Base-by-base conservation (phyloP, 345 rosid species). In the Camelina hispida region DNA sequence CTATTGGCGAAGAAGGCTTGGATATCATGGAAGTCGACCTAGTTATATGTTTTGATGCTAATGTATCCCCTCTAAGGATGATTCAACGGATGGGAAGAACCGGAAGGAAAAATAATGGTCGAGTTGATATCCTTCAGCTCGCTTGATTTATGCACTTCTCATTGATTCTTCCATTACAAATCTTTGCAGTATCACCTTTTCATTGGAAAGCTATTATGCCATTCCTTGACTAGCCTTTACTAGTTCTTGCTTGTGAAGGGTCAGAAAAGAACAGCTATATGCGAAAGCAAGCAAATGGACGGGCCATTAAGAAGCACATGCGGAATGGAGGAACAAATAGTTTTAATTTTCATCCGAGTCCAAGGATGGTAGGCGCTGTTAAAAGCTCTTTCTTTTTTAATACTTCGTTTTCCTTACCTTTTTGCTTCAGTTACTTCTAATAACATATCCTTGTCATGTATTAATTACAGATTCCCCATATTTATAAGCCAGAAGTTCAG, bases 21-120 rank as follows among this genome's bases (percentile, higher is more conserved):
- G 97, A 94, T 74, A 94, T 94, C 74, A 90, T 94, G 98, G 98
- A 94, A 88, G 98, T 91, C 73, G 96, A 94, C 85, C 88, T 91
- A 58, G 98, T 94, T 22, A 85, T 94, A 77, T 91, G 98, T 81
- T 94, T 94, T 79, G 98, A 94, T 66, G 98, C 98, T 62, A 94
- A 91, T 84, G 88, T 94, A 23, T 94, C 98, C 30, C 97, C 98
- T 76, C 81, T 94, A 82, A 92, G 96, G 82, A 94, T 94, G 98
- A 85, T 94, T 69, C 97, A 94, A 80, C 96, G 96, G 55, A 94
- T 94, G 96, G 98, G 97, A 69, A 87, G 98, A 84, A 91, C 98
- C 12, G 96, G 98, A 81, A 88, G 98, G 80, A 94, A 94, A 83
- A 87, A 86, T 71, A 93, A 90, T 77, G 97, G 98, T 56, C 85